Evolutionary conservation across 768 basidiomycete species (phyloP).

Genomic region (Lepiota brunneoincarnata): DNA sequence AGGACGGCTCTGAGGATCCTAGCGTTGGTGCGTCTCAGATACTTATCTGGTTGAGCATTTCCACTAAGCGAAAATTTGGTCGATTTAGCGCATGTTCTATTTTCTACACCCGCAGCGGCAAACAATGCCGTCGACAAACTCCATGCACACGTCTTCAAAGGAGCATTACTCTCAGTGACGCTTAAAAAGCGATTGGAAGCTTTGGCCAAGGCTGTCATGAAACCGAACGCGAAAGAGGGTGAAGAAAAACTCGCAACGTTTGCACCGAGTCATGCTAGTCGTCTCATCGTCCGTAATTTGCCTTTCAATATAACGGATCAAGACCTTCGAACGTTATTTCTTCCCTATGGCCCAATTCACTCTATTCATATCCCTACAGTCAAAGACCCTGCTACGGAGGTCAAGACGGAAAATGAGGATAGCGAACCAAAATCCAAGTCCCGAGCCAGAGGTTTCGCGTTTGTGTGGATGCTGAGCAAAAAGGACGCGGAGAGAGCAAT

Average conservation of each 20-base stretch:
- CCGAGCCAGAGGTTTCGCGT: conserved; percentile 82
- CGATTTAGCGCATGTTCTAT: conserved; percentile 67
- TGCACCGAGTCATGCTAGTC: conserved; percentile 67
- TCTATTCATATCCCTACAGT: conserved; percentile 75
- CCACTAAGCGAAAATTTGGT: not conserved
- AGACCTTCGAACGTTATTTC: conserved; percentile 82
- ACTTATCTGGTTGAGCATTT: not conserved
- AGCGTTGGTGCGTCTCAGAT: conserved; percentile 41
- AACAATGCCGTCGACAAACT: conserved; percentile 73
- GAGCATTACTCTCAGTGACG: conserved; percentile 78
- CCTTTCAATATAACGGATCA: conserved; percentile 81
- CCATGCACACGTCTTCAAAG: conserved; percentile 93
- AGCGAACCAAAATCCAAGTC: conserved; percentile 19
- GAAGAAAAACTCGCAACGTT: conserved; percentile 21
- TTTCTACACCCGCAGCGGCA: conserved; percentile 65
- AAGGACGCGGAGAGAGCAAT: conserved; percentile 84
- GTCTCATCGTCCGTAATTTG: conserved; percentile 90
- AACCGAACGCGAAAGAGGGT: conserved; percentile 25
- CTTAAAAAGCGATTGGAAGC: conserved; percentile 84
- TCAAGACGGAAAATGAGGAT: conserved; percentile 27
- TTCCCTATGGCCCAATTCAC: conserved; percentile 84
- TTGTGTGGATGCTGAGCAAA: conserved; percentile 89
- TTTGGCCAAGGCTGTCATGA: conserved; percentile 43
- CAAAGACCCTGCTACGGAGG: conserved; percentile 24
- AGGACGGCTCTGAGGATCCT: conserved; percentile 42